Evolutionary conservation across 176 grass and related monocot genomes (phyloP).

Genomic region (Bonia amplexicaulis): DNA sequence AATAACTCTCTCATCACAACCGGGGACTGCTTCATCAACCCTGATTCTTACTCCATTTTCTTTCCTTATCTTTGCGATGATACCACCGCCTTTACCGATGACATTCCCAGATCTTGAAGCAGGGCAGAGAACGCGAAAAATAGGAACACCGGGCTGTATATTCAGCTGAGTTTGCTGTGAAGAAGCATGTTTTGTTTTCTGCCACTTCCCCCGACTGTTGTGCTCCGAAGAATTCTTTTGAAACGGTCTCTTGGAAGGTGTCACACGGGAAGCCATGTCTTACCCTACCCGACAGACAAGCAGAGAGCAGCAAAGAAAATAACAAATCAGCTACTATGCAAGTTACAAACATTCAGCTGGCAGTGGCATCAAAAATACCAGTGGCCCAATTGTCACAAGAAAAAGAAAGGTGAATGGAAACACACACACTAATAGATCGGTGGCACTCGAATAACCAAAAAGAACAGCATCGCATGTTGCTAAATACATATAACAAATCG

Average conservation of each 20-base stretch:
- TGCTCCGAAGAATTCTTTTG: constrained; percentile 51
- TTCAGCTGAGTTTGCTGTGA: constrained; percentile 37
- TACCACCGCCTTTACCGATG: constrained; percentile 71
- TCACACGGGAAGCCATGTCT: constrained; percentile 51
- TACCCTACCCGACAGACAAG: neutral
- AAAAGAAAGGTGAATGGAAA: neutral
- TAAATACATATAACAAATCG: neutral
- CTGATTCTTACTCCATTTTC: constrained; percentile 70
- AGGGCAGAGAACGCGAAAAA: constrained; percentile 79
- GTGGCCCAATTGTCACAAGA: neutral
- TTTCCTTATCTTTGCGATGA: constrained; percentile 72
- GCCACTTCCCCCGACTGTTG: constrained; percentile 54
- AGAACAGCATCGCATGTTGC: neutral
- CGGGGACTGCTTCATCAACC: constrained; percentile 54
- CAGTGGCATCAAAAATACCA: neutral
- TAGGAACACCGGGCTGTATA: constrained; percentile 36
- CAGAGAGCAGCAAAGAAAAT: neutral
- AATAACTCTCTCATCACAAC: constrained; percentile 76
- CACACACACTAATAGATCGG: neutral
- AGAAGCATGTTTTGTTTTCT: constrained; percentile 49
- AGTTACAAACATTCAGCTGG: neutral
- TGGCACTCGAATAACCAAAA: neutral
- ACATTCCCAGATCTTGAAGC: constrained; percentile 67
- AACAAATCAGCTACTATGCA: neutral
- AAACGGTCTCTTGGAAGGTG: constrained; percentile 70